Evolutionary conservation across 2,329 filamentous ascomycete species (phyloP).

Genomic region (Ophiocordyceps camponoti-saundersi): DNA sequence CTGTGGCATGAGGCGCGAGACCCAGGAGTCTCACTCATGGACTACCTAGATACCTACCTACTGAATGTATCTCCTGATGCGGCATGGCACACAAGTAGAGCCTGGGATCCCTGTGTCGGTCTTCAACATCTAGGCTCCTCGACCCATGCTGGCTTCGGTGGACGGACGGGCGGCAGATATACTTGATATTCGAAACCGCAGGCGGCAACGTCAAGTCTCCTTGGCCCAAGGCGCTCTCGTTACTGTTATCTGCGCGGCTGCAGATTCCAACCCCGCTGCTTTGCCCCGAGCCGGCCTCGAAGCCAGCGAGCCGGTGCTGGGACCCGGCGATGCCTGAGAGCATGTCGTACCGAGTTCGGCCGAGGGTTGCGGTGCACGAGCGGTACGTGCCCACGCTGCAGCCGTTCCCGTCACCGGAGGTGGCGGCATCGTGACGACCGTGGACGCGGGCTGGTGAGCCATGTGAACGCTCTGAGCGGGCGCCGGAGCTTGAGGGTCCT

Average conservation of each 20-base stretch:
- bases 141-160: too few relatives aligned
- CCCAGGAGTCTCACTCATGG: not conserved
- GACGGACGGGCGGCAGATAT: too few relatives aligned
- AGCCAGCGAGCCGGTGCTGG: slow-evolving; percentile 10
- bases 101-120: not conserved
- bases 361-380: slow-evolving; percentile 18
- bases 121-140: not conserved
- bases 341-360: slow-evolving; percentile 20
- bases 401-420: slow-evolving; percentile 16
- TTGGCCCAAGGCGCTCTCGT: slow-evolving; percentile 32
- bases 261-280: slow-evolving; percentile 10
- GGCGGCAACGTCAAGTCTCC: slow-evolving; percentile 5
- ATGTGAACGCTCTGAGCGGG: slow-evolving; percentile 38
- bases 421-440: slow-evolving; percentile 2
- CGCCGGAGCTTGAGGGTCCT: slow-evolving; percentile 39
- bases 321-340: slow-evolving; percentile 16
- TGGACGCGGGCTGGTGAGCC: slow-evolving; percentile 28
- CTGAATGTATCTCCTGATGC: not conserved
- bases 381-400: slow-evolving; percentile 26
- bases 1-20: too few relatives aligned
- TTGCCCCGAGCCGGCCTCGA: slow-evolving; percentile 7
- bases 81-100: not conserved
- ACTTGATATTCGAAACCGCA: too few relatives aligned
- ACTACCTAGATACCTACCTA: not conserved
- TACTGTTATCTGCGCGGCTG: slow-evolving; percentile 20